A percentile compares a stretch with the other conserved stretches of the same genome.
These are phyloP conservation scores for Annona squamosa DNA, from an alignment of 164 flowering plant species.

Conservation along the genomic window DNA sequence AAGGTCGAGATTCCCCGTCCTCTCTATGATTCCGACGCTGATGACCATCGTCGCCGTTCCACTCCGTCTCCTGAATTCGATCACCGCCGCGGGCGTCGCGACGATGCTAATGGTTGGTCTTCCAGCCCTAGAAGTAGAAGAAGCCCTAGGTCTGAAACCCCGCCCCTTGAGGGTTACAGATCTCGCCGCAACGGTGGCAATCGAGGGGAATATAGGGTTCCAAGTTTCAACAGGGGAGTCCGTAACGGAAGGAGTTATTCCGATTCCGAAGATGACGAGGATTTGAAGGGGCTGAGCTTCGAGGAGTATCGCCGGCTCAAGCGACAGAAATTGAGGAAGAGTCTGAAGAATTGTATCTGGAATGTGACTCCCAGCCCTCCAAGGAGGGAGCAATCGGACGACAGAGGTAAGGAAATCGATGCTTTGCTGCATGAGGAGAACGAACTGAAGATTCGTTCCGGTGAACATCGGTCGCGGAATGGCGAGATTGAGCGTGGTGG, in stretches of 20 bases:
- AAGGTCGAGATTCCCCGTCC: neutral
- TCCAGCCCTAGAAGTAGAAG: conserved; percentile 27
- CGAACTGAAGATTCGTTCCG: conserved; percentile 8
- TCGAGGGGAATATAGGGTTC: conserved; percentile 10
- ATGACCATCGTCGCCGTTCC: neutral
- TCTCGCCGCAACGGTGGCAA: neutral
- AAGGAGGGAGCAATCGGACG: conserved; percentile 28
- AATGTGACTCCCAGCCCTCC: conserved; percentile 84
- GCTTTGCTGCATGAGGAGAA: conserved; percentile 16
- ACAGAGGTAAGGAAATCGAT: conserved; percentile 21
- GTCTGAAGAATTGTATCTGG: conserved; percentile 60
- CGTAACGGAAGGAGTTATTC: conserved; percentile 26
- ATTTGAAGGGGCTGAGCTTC: conserved; percentile 58
- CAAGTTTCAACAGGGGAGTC: conserved; percentile 36
- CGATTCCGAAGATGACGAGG: conserved; percentile 77
- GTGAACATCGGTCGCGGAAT: conserved; percentile 1
- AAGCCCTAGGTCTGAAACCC: conserved; percentile 20
- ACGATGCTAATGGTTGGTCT: conserved; percentile 14
- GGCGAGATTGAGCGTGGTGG: neutral
- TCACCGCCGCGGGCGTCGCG: conserved; percentile 16
- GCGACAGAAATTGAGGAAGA: conserved; percentile 73
- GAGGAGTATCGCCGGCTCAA: conserved; percentile 78
- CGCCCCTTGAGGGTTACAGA: neutral
- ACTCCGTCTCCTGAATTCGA: conserved; percentile 1
- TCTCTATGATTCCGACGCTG: conserved; percentile 7